Evolutionary conservation across 2,329 filamentous ascomycete genomes (phyloP).

Genomic region (Hypoxylon sp.): DNA sequence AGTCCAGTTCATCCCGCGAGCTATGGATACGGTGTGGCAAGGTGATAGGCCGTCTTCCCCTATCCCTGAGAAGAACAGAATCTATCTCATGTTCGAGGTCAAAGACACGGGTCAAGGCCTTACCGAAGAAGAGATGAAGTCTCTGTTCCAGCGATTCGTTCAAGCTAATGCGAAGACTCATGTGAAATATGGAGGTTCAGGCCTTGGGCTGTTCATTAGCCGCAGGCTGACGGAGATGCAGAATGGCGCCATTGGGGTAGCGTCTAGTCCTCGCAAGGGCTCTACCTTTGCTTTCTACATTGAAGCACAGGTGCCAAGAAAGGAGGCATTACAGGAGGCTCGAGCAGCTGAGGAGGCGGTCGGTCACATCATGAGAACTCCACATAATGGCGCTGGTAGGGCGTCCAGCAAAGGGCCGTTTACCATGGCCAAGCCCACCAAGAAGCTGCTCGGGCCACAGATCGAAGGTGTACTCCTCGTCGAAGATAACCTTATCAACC

Average conservation of each 20-base stretch:
- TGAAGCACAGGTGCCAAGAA: slow-evolving; percentile 62
- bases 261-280: slow-evolving; percentile 74
- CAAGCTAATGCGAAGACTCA: slow-evolving; percentile 77
- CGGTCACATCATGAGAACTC: slow-evolving; percentile 51
- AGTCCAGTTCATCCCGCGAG: slow-evolving; percentile 74
- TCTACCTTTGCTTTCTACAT: slow-evolving; percentile 84
- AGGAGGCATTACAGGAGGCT: slow-evolving; percentile 59
- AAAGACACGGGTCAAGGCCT: slow-evolving; percentile 77
- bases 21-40: slow-evolving; percentile 69
- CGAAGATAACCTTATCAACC: slow-evolving; percentile 77
- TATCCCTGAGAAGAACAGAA: slow-evolving; percentile 61
- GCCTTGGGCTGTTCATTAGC: slow-evolving; percentile 80
- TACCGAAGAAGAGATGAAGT: slow-evolving; percentile 72
- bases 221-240: slow-evolving; percentile 81
- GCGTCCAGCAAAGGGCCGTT: slow-evolving; percentile 23
- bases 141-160: slow-evolving; percentile 76
- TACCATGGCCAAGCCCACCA: slow-evolving; percentile 35
- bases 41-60: slow-evolving; percentile 67
- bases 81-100: slow-evolving; percentile 79
- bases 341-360: slow-evolving; percentile 56
- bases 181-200: slow-evolving; percentile 78
- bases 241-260: slow-evolving; percentile 81
- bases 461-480: slow-evolving; percentile 71
- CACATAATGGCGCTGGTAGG: slow-evolving; percentile 28
- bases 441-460: slow-evolving; percentile 39